Percentiles rank a stretch among this genome's conserved stretches.
Evolutionary conservation across 371 early-diverging fungal genomes (phyloP).

Genomic region (Batkoa obscura): DNA sequence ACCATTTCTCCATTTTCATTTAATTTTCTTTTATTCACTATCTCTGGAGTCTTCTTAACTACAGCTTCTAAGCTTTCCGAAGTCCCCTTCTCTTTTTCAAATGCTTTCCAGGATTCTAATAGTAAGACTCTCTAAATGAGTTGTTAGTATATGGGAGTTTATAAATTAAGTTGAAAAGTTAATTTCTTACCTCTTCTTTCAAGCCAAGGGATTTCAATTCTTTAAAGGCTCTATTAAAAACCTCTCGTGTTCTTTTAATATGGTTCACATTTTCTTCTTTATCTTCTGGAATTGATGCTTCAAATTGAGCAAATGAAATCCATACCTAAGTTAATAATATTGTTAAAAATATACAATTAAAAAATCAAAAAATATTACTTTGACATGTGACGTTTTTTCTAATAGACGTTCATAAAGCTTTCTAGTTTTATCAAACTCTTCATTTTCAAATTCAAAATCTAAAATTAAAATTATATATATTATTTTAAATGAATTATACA

Average conservation of each 20-base stretch:
- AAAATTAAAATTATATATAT: background rate
- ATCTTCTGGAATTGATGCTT: conserved; percentile 49
- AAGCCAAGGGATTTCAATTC: conserved; percentile 42
- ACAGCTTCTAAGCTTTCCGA: conserved; percentile 33
- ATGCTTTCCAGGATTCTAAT: conserved; percentile 81
- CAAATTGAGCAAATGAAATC: conserved; percentile 85
- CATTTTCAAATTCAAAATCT: conserved; percentile 78
- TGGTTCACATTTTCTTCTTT: conserved; percentile 18
- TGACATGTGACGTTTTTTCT: conserved; percentile 78
- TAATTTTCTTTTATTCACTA: conserved; percentile 65
- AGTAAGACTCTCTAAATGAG: conserved; percentile 51
- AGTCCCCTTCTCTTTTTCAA: conserved; percentile 53
- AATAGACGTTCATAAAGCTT: conserved; percentile 67
- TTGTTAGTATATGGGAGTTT: conserved; percentile 15
- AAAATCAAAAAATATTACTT: too few species aligned
- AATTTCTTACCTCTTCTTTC: conserved; percentile 73
- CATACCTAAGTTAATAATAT: too few species aligned
- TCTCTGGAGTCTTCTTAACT: conserved; percentile 56
- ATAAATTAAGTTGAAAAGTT: conserved; percentile 36
- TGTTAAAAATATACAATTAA: too few species aligned
- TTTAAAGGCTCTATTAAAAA: conserved; percentile 54
- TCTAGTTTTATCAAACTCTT: conserved; percentile 58
- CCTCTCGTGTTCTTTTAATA: conserved; percentile 34
- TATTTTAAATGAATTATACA: too few species aligned
- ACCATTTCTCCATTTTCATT: conserved; percentile 48